Conservation (phyloP, 768 basidiomycete genomes). For the Dentipellis sp. region DNA sequence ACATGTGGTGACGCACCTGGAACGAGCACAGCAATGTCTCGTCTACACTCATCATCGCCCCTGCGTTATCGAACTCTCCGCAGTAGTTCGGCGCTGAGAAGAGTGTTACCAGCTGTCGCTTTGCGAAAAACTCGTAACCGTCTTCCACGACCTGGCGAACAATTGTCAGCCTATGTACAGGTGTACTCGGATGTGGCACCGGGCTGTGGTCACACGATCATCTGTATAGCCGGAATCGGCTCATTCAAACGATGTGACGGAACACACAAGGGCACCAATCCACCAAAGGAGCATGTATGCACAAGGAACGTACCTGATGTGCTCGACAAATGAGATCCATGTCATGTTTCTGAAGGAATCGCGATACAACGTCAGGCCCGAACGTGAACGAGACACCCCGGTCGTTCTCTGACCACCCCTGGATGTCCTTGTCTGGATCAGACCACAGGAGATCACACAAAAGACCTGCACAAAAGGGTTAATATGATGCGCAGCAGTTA, state of each 20-base stretch:
- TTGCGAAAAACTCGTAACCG: conserved; percentile 98
- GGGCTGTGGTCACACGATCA: too few relatives aligned
- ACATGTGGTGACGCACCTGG: conserved; percentile 49
- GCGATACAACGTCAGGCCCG: conserved; percentile 94
- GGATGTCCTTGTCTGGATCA: conserved; percentile 98
- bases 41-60: conserved; percentile 99
- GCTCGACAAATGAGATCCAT: conserved; percentile 99
- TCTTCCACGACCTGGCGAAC: conserved; percentile 84
- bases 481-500: neutral
- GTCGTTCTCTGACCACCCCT: conserved; percentile 99
- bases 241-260: too few relatives aligned
- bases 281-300: too few relatives aligned
- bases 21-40: conserved; percentile 96
- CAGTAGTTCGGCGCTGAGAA: conserved; percentile 97
- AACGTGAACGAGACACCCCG: conserved; percentile 98
- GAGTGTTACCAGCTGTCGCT: conserved; percentile 91
- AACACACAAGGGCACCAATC: too few relatives aligned
- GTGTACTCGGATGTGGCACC: too few relatives aligned
- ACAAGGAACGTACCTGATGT: conserved; percentile 66
- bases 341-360: conserved; percentile 98
- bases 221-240: too few relatives aligned
- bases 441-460: conserved; percentile 98
- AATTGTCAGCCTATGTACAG: too few relatives aligned
- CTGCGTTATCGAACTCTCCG: conserved; percentile 97
- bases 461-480: conserved; percentile 44